A percentile compares a stretch with the other conserved stretches of the same genome.
phyloP scores from a whole-genome alignment of 805 yeast genomes.

The Ogataea populi-albae region DNA sequence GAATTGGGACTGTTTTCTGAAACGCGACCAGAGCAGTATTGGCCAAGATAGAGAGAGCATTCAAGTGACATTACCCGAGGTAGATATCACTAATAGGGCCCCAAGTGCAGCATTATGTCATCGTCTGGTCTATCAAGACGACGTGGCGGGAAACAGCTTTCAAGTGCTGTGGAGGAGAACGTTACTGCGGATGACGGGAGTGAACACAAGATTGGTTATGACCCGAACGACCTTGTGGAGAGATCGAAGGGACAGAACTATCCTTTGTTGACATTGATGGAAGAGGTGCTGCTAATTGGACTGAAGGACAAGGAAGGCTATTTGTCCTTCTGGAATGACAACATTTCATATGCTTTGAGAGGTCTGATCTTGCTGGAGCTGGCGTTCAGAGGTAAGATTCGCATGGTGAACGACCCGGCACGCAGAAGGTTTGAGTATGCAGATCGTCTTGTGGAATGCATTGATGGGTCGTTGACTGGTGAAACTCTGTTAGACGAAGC shows the following conservation, averaged over 20 bases:
- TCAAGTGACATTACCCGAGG: too few species aligned
- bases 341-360: conserved; percentile 91
- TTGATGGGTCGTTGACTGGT: conserved; percentile 85
- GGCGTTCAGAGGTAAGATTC: conserved; percentile 85
- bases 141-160: conserved; percentile 46
- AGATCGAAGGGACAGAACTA: conserved; percentile 36
- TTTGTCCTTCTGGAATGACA: conserved; percentile 96
- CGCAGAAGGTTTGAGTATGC: conserved; percentile 83
- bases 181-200: conserved; percentile 10
- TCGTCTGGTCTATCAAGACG: conserved; percentile 71
- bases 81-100: too few species aligned
- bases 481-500: conserved; percentile 95
- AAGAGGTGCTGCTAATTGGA: conserved; percentile 91
- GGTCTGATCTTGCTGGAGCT: conserved; percentile 92
- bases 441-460: conserved; percentile 84
- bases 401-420: conserved; percentile 88
- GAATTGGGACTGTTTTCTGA: too few species aligned
- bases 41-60: too few species aligned
- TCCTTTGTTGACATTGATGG: conserved; percentile 90
- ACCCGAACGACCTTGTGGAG: conserved; percentile 62
- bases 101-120: too few species aligned
- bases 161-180: conserved; percentile 22
- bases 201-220: conserved; percentile 71
- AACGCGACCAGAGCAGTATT: too few species aligned
- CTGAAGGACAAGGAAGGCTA: conserved; percentile 95